Base-by-base conservation (phyloP, 2,329 filamentous ascomycete species). In the Cryphonectria japonica region DNA sequence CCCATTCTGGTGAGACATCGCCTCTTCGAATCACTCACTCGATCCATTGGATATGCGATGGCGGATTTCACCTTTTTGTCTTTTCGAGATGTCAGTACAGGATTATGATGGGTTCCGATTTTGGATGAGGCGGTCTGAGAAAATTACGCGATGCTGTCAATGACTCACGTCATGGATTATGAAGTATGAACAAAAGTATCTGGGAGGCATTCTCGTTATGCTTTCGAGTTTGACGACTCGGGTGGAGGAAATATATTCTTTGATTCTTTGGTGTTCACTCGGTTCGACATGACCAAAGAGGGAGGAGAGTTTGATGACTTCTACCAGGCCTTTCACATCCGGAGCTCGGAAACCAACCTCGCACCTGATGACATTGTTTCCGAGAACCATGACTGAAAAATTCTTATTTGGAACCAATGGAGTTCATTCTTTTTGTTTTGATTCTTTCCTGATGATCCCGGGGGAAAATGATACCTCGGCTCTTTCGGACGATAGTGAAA, bases 171-270 rank as follows among this genome's bases (percentile, higher is more conserved):
- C 43, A 52, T 34, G 63, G 43, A 16, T 52, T 50, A 65, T 29
- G 63, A 65, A 32, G 63, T 52, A 65, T 65, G 63, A 65, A 65
- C n/a, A 46, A 50, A 65, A 50, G 63, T 52, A 37, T 34, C 43
- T 37, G 63, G 63, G 43, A 65, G 63, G 63, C 63, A 52, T 8
- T 14, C 54, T 59, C 26, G 29, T 32, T 32, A 59, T 34, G 54
- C 29, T 32, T 19, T 59, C 26, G 29, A 59, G 2, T 29, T 29
- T 59, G 19, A 57, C 52, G 26, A 57, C 26, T 32, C n/a, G 13
- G 26, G 52, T 29, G 54, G 54, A 59, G 54, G 54, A 32, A 14
- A 29, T 29, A 6, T 29, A 34, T 34, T 34, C 34, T 34, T 34
- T 6, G 3, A 34, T 34, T 59, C 34, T 16, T 59, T 7, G 54